Base-by-base conservation (phyloP, 2,329 filamentous ascomycete genomes). In the Myriangium duriaei region DNA sequence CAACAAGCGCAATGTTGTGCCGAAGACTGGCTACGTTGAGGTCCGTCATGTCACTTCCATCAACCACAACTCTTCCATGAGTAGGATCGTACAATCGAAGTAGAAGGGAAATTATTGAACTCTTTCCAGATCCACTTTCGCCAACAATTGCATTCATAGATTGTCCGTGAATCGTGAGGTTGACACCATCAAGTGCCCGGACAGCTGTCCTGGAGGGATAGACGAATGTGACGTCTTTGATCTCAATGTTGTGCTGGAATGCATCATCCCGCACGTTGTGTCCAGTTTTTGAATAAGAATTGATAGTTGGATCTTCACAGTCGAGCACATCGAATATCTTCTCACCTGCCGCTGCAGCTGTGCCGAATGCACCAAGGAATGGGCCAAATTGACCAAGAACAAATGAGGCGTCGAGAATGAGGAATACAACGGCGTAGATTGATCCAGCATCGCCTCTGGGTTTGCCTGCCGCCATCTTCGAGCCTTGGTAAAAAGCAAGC, bases 391-490 rank as follows among this genome's bases (percentile, higher is more conserved):
- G 68, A 18, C 75, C 73, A 15, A 80, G 62, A 21, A 79, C 67
- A 34, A 80, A 71, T 6, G 73, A 74, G 16, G 73, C 72, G 45
- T 79, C 75, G 1, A 79, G 63, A 9, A 79, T 70, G 18, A 79
- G 59, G 37, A 79, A 74, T 10, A 79, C 72, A 18, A 78, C 74
- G 1, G 74, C 76, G 46, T 78, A 79, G 11, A 75, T 62, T 1
- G 67, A 70, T 21, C 68, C 68, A 16, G 67, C 68, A 30, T 51
- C 42, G 12, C 49, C 49, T 5, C 54, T 49, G n/a, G 52, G 46
- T 26, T 48, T 50, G 2, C 42, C 44, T 2, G 36, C 37, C 6
- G 51, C 48, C 41, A 54, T 42, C 4, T 47, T 42, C 32, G 56
- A 57, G 7, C 64, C 64, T 14, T 65, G 55, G 51, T 58, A 67